Evolutionary conservation across 1,139 yeast species (phyloP).

Genomic region (Yamadazyma pseudoaaseri): DNA sequence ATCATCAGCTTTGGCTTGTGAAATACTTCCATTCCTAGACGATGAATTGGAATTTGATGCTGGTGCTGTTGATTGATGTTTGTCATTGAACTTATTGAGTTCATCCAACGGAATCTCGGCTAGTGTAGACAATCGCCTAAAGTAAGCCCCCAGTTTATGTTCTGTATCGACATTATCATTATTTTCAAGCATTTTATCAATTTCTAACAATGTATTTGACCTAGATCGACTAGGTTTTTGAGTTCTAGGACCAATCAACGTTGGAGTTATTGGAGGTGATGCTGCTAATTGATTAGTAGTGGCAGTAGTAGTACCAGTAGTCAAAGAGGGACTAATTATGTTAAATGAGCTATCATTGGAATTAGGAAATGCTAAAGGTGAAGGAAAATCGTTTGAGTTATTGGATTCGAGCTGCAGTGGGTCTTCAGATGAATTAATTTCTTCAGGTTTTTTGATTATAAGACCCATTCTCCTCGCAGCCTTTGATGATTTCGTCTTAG

Average conservation of each 20-base stretch:
- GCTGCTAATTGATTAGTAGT: conserved; percentile 7
- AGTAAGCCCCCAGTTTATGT: conserved; percentile 63
- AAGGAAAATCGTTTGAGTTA: conserved; percentile 12
- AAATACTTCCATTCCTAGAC: conserved; percentile 14
- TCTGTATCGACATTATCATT: conserved; percentile 43
- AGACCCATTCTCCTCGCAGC: conserved; percentile 66
- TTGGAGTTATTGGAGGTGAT: conserved; percentile 20
- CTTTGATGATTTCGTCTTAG: conserved; percentile 59
- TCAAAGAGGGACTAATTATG: conserved; percentile 14
- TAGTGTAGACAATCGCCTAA: conserved; percentile 66
- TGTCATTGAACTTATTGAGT: conserved; percentile 1
- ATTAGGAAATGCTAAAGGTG: conserved; percentile 16
- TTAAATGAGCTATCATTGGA: conserved; percentile 26
- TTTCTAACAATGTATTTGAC: conserved; percentile 41
- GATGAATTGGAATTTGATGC: conserved; percentile 10
- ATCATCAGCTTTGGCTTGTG: conserved; percentile 4
- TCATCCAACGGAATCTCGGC: conserved; percentile 55
- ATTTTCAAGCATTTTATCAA: conserved; percentile 40
- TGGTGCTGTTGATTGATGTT: not conserved
- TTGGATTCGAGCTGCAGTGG: conserved; percentile 7
- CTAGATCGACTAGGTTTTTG: conserved; percentile 23
- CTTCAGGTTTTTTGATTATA: conserved; percentile 48
- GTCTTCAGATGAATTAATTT: conserved; percentile 12
- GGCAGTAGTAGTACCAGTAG: conserved; percentile 17
- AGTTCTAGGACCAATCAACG: conserved; percentile 7